Evolutionary conservation across 1,139 yeast genomes (phyloP), one percentile per base, ranked within the genome.

Genomic region (Yamadazyma sp.): DNA sequence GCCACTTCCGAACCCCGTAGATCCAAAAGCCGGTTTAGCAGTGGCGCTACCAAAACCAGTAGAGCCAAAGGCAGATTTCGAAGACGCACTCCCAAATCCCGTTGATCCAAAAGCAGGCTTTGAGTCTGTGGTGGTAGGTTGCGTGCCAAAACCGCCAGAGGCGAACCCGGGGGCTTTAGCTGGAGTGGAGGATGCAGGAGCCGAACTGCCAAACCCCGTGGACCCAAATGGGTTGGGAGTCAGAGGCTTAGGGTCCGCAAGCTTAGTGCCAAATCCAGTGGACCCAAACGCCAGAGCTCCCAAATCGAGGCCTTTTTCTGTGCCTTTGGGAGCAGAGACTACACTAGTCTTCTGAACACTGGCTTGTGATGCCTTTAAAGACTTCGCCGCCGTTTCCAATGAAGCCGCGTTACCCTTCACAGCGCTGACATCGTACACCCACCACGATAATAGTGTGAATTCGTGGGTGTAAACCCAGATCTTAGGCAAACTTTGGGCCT

Each of bases 391-490:
- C 3, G 49, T 45, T 5, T 51, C 38, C 36, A 68, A 57, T 22
- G 56, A 53, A 2, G 59, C 54, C 3, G 46, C 39, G 9, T 50
- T 46, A 4, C 61, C 48, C 37, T 72, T 69, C 12, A 81, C 61
- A 2, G 75, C 81, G 3, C 59, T 49, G 12, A 73, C 62, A 45
- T 80, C 77, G 54, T 79, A 80, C 2, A 87, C 54, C 64, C 86
- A 77, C 87, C 92, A 85, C 2, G 77, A 70, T 34, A 78, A 59
- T 23, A 87, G 56, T 16, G 61, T 64, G 23, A 95, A 95, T 41
- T 76, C 75, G 49, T 81, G 74, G 35, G 83, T 81, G 41, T 86
- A 60, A 3, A 77, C 66, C 67, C 83, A 76, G 8, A 86, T 43
- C 33, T 83, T 69, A 0, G 95, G 95, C 43, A 85, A 66, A 0